Percentiles rank a stretch among this genome's conserved stretches.
These are phyloP conservation scores for Ascochyta lentis DNA, from an alignment of 2,329 filamentous ascomycete species.

Conservation along the genomic window DNA sequence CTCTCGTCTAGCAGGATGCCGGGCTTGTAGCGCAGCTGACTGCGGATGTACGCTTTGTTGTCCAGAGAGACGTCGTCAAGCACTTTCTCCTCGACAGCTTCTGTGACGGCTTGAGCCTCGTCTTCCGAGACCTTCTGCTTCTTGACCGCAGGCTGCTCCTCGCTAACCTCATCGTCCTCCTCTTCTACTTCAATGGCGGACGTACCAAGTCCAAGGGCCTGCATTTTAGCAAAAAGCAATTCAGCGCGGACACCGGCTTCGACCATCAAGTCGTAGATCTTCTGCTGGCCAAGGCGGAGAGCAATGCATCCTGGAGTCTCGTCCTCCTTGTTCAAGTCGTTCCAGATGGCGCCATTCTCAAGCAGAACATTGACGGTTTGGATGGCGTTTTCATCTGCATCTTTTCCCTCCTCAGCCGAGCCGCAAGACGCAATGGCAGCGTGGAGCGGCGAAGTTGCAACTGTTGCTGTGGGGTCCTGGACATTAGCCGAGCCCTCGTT, in stretches of 20 bases:
- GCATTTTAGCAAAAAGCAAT: slow-evolving; percentile 44
- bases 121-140: slow-evolving; percentile 43
- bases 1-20: slow-evolving; percentile 70
- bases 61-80: slow-evolving; percentile 46
- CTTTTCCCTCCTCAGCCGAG: slow-evolving; percentile 38
- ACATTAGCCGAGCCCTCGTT: slow-evolving; percentile 48
- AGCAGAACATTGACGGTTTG: slow-evolving; percentile 43
- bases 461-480: slow-evolving; percentile 43
- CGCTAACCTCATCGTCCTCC: slow-evolving; percentile 30
- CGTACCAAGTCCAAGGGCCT: slow-evolving; percentile 39
- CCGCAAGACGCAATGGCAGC: slow-evolving; percentile 44
- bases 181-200: slow-evolving; percentile 31
- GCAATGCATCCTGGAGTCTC: slow-evolving; percentile 50
- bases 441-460: slow-evolving; percentile 45
- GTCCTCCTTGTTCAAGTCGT: slow-evolving; percentile 47
- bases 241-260: slow-evolving; percentile 47
- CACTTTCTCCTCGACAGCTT: slow-evolving; percentile 31
- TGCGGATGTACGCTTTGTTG: slow-evolving; percentile 51
- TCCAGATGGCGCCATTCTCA: slow-evolving; percentile 50
- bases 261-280: slow-evolving; percentile 47
- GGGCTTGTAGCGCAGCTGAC: slow-evolving; percentile 42
- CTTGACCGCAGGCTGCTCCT: slow-evolving; percentile 41
- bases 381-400: slow-evolving; percentile 35
- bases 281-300: slow-evolving; percentile 40
- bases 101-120: slow-evolving; percentile 34